Base-by-base conservation (phyloP, 371 early-diverging fungal genomes). In the Mortierella sp. region DNA sequence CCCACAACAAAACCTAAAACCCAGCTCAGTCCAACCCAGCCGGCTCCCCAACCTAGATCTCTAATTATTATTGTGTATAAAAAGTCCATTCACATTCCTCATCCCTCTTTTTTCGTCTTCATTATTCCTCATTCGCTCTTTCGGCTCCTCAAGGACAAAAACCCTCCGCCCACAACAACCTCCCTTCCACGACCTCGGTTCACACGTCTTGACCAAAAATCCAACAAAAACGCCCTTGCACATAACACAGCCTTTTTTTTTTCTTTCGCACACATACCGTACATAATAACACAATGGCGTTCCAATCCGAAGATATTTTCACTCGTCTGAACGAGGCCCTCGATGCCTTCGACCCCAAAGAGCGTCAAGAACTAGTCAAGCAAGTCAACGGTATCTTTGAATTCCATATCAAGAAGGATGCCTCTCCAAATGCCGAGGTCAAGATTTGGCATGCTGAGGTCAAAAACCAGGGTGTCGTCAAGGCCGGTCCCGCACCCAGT, bases 341-440 rank as follows among this genome's bases (percentile, higher is more conserved):
- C 32, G 73, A 75, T 43, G 63, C 72, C 19, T 68, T 81, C 37
- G 21, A 59, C 14, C 72, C 72, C 26, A 26, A 32, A 7, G 71
- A 83, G 43, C 81, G 80, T 46, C 78, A 78, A 49, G 82, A 79
- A 2, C 60, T 80, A 30, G 82, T 86, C 50, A 88, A 86, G 58
- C 86, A 89, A 81, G 89, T 90, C 70, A 93, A 94, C 64, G 94
- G 92, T 55, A 68, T 94, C 55, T 95, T 95, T 84, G 93, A 94
- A 72, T 91, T 95, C 65, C 90, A 92, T 50, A 84, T 95, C 76
- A 82, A 80, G 70, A 82, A 82, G 57, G 75, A 75, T 48, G 37
- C 23, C 15, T 68, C 69, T 0, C 49, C 75, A n/a, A 70, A 62
- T 60, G 43, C 84, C 72, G 78, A 80, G 72, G 60, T 89, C 84